A percentile compares a stretch with the other conserved stretches of the same genome.
These are phyloP conservation scores for Phytophthora nicotianae DNA, from an alignment of 352 stramenopile genomes.

Conservation along the genomic window DNA sequence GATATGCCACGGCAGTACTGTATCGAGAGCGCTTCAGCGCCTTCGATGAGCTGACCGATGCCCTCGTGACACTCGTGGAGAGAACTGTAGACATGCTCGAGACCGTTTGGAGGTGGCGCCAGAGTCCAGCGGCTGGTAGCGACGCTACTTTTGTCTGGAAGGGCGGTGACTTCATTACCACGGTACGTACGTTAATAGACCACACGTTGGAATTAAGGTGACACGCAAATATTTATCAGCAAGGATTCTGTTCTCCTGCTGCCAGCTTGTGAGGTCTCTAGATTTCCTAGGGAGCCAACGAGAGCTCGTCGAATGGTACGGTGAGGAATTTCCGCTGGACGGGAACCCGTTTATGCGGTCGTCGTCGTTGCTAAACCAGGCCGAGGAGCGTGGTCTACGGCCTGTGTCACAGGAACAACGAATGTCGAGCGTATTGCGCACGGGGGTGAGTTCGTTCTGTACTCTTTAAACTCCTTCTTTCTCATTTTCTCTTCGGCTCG, in stretches of 20 bases:
- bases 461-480: conserved; percentile 10
- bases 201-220: conserved; percentile 15
- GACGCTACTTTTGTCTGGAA: conserved; percentile 57
- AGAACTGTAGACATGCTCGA: conserved; percentile 43
- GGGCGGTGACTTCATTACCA: conserved; percentile 50
- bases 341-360: conserved; percentile 70
- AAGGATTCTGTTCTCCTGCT: conserved; percentile 3
- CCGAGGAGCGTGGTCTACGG: conserved; percentile 38
- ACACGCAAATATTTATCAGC: conserved; percentile 13
- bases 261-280: conserved; percentile 54
- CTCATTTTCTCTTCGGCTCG: conserved; percentile 17
- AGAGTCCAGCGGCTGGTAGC: background rate
- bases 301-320: conserved; percentile 69
- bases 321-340: conserved; percentile 72
- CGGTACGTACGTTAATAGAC: conserved; percentile 23
- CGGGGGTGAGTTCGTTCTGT: conserved; percentile 27
- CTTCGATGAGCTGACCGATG: conserved; percentile 52
- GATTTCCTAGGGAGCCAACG: conserved; percentile 44
- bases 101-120: conserved; percentile 46
- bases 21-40: conserved; percentile 70
- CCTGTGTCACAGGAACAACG: conserved; percentile 12
- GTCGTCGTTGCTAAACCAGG: conserved; percentile 56
- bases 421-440: conserved; percentile 33
- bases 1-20: conserved; percentile 47
- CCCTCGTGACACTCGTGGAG: conserved; percentile 38